Base-by-base conservation (phyloP, 2,329 filamentous ascomycete genomes). In the Penicillium frequentans region DNA sequence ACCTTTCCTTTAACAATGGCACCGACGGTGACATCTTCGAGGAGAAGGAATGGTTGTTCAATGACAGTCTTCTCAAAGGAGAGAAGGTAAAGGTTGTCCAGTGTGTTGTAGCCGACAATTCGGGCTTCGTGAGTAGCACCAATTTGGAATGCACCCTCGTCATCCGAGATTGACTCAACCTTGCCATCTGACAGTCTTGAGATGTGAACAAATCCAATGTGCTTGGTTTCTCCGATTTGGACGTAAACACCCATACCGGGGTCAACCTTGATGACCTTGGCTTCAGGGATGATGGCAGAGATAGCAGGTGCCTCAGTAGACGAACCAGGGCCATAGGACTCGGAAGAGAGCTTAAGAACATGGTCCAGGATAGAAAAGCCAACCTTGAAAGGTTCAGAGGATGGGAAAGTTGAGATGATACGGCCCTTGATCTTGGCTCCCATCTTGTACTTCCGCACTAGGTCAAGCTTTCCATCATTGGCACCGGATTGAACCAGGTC, bases 141-240 rank as follows among this genome's bases (percentile, higher is more conserved):
- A 21, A 90, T 71, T 73, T 91, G 90, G 79, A 87, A 97, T 2
- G 88, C 83, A 0, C 95, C 95, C 19, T 86, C 87, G 3, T 86
- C 81, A 61, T 91, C 86, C 14, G 90, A 90, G 5, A 99, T 80
- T 1, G 85, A 85, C 61, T 98, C 95, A 52, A 97, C 84, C 73
- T 95, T 96, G 64, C 89, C 88, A 72, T 99, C 93, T 57, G 93
- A 90, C 59, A 99, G 84, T 62, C 90, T 86, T 1, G 95, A 99
- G 63, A 99, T 96, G 73, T 99, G 95, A 23, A 96, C 92, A 69
- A 97, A 99, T 10, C 91, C 91, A n/a, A 93, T 80, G 26, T 76
- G 68, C 29, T 87, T 84, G 42, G 84, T 79, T 6, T 88, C 76
- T 2, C 87, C 87, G 26, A 93, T 76, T 64, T 90, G 85, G 16